These are phyloP conservation scores for Rutstroemia sp. DNA, from an alignment of 2,329 filamentous ascomycete species.

Conservation along the genomic window DNA sequence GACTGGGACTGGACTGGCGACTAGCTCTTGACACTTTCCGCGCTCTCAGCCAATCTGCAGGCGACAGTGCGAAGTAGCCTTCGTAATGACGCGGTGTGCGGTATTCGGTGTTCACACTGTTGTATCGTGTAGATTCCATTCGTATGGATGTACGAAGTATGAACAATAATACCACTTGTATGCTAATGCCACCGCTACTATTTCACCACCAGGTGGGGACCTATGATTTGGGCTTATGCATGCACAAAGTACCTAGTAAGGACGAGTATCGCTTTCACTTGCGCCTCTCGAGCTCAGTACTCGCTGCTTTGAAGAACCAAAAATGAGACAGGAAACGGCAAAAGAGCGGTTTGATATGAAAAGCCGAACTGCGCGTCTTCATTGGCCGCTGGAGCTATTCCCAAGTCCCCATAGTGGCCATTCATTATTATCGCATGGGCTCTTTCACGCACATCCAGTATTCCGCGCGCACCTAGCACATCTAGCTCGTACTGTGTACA, in stretches of 20 bases:
- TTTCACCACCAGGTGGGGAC: neutral
- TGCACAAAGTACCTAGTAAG: conserved; percentile 13
- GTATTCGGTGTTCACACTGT: neutral
- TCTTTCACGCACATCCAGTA: too few relatives aligned
- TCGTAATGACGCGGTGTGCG: neutral
- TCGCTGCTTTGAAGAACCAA: too few relatives aligned
- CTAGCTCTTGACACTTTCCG: neutral
- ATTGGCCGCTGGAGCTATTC: too few relatives aligned
- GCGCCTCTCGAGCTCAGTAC: neutral
- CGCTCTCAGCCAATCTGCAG: neutral
- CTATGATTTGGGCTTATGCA: conserved; percentile 23
- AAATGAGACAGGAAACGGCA: too few relatives aligned
- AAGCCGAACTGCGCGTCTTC: too few relatives aligned
- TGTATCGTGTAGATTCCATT: conserved; percentile 3
- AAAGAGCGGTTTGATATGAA: too few relatives aligned
- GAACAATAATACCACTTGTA: neutral
- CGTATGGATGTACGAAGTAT: neutral
- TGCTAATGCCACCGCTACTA: conserved; percentile 1
- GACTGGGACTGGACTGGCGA: too few relatives aligned
- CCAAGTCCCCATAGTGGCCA: too few relatives aligned
- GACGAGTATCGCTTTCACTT: neutral
- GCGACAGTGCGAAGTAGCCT: neutral
- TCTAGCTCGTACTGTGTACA: too few relatives aligned
- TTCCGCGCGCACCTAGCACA: too few relatives aligned
- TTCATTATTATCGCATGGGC: too few relatives aligned